phyloP scores from a whole-genome alignment of 23 red algal genomes.

The Cyanidiococcus yangmingshanensis region DNA sequence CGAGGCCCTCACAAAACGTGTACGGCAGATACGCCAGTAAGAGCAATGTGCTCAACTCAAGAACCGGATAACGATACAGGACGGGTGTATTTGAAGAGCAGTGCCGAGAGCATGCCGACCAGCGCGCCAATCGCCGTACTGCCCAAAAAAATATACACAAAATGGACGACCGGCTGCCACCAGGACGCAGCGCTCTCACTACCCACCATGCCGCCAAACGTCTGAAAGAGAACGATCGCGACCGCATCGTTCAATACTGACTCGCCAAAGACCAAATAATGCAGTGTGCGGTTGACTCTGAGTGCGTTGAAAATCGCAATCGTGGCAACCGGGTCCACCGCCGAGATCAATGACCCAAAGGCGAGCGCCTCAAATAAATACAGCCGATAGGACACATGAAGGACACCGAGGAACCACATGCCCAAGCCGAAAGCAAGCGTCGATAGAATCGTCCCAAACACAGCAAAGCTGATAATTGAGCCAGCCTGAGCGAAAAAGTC shows the following conservation, averaged over 20 bases:
- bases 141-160: conserved; percentile 88
- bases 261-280: conserved; percentile 97
- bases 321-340: conserved; percentile 96
- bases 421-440: conserved; percentile 64
- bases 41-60: conserved; percentile 80
- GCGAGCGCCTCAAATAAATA: conserved; percentile 89
- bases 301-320: conserved; percentile 97
- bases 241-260: conserved; percentile 97
- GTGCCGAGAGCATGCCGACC: conserved; percentile 35
- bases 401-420: conserved; percentile 62
- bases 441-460: conserved; percentile 84
- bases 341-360: conserved; percentile 88
- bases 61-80: conserved; percentile 60
- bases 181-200: conserved; percentile 27
- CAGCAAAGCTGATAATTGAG: conserved; percentile 70
- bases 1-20: conserved; percentile 77
- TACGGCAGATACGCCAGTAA: conserved; percentile 95
- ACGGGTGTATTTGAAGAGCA: conserved; percentile 69
- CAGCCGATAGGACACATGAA: conserved; percentile 57
- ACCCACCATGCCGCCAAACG: conserved; percentile 58
- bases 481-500: conserved; percentile 73
- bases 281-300: conserved; percentile 91
- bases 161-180: conserved; percentile 45
- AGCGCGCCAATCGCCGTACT: conserved; percentile 65
- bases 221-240: conserved; percentile 88